These are phyloP conservation scores for Beauveria medogensis DNA, from an alignment of 2,329 filamentous ascomycete species.

Conservation along the genomic window DNA sequence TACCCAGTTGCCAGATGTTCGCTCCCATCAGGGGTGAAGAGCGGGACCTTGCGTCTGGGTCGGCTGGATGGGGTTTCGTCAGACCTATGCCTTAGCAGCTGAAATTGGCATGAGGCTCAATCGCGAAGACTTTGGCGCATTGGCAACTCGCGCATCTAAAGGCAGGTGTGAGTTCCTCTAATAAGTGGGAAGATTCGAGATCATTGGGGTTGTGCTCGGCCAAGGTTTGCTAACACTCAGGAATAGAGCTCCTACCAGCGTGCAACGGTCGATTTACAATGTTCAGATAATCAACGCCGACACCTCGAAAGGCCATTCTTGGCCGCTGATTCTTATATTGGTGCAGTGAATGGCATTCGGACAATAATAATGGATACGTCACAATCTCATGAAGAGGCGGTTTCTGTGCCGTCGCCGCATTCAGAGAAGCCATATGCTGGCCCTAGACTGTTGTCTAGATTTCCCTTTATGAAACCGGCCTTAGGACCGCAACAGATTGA, in stretches of 20 bases:
- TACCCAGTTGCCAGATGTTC: not conserved
- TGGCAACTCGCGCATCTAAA: not conserved
- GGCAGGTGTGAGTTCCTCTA: not conserved
- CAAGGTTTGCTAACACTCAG: not conserved
- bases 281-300: not conserved
- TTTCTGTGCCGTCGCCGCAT: not conserved
- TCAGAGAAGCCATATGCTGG: constrained; percentile 16
- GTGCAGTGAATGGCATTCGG: not conserved
- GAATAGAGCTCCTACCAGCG: not conserved
- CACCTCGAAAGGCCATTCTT: not conserved
- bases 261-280: not conserved
- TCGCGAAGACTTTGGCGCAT: not conserved
- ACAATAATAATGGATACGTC: not conserved
- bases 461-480: constrained; percentile 56
- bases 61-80: too few relatives aligned
- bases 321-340: not conserved
- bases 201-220: not conserved
- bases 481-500: constrained; percentile 22
- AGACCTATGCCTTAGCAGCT: not conserved
- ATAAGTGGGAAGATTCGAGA: not conserved
- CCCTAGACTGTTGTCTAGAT: constrained; percentile 57
- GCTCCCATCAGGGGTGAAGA: not conserved
- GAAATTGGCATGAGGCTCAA: not conserved
- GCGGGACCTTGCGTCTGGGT: not conserved
- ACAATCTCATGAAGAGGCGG: not conserved